Evolutionary conservation across 2,329 filamentous ascomycete genomes (phyloP).

Genomic region (Pseudogymnoascus sp.): DNA sequence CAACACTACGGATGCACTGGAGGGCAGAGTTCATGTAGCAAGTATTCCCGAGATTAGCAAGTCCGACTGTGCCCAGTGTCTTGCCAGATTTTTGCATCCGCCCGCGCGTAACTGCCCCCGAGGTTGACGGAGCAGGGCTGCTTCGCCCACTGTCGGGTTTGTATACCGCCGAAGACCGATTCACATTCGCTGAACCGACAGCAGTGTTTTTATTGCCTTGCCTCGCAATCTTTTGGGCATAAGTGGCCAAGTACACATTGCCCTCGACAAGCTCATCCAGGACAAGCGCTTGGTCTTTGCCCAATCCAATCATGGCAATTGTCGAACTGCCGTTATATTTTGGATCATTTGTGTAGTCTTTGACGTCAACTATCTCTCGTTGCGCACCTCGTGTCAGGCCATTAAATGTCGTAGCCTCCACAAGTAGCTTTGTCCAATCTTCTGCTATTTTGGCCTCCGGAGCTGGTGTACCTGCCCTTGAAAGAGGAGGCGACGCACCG

Average conservation of each 20-base stretch:
- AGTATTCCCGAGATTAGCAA: constrained; percentile 90
- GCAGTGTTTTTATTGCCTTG: constrained; percentile 16
- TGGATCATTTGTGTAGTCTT: constrained; percentile 63
- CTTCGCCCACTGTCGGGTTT: constrained; percentile 53
- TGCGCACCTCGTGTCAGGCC: constrained; percentile 56
- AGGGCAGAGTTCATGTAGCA: constrained; percentile 99
- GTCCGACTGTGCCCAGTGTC: constrained; percentile 68
- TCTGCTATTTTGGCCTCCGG: constrained; percentile 15
- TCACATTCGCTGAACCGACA: constrained; percentile 14
- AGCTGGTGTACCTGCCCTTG: constrained; percentile 22
- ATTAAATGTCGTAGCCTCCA: constrained; percentile 52
- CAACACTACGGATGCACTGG: constrained; percentile 87
- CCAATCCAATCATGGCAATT: constrained; percentile 59
- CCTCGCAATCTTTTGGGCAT: constrained; percentile 25
- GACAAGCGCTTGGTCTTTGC: constrained; percentile 69
- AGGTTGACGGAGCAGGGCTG: constrained; percentile 49
- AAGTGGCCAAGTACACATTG: constrained; percentile 50
- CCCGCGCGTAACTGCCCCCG: constrained; percentile 61
- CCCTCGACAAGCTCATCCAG: constrained; percentile 68
- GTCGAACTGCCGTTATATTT: constrained; percentile 72
- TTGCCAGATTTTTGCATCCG: constrained; percentile 62
- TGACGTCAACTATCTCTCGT: constrained; percentile 54
- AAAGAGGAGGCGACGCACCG: constrained; percentile 33
- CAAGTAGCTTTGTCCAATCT: constrained; percentile 36
- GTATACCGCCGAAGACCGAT: constrained; percentile 22